These are phyloP conservation scores for Mucor mucedo DNA, from an alignment of 371 early-diverging fungal genomes.

Conservation along the genomic window DNA sequence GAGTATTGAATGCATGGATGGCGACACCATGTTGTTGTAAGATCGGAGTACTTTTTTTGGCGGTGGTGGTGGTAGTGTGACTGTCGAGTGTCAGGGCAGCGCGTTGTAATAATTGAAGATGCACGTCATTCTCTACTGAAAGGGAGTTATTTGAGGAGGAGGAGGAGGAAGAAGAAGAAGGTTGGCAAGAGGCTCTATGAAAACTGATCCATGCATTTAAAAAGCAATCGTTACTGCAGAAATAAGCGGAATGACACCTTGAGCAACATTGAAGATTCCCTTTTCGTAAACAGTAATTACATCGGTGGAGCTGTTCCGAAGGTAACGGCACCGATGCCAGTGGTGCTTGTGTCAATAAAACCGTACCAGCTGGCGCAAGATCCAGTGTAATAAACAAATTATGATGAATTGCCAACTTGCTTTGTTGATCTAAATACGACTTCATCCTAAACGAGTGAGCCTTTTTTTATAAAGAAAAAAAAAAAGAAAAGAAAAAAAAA, in stretches of 20 bases:
- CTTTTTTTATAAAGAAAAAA: neutral
- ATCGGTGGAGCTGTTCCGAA: conserved; percentile 39
- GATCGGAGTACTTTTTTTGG: neutral
- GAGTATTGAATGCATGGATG: conserved; percentile 7
- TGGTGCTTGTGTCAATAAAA: conserved; percentile 34
- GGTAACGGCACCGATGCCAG: conserved; percentile 41
- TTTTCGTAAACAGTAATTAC: conserved; percentile 45
- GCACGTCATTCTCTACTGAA: neutral
- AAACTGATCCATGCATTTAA: conserved; percentile 42
- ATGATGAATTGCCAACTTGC: conserved; percentile 6
- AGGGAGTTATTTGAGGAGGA: neutral
- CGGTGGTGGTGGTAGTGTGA: conserved; percentile 15
- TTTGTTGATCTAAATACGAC: conserved; percentile 3
- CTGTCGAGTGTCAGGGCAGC: conserved; percentile 45
- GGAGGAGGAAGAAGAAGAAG: no score
- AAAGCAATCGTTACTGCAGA: conserved; percentile 47
- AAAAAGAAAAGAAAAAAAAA: conserved; percentile 7
- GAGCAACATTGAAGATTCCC: conserved; percentile 48
- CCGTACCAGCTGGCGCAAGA: conserved; percentile 27
- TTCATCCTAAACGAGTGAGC: neutral
- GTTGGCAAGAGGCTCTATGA: conserved; percentile 36
- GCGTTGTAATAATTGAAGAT: conserved; percentile 41
- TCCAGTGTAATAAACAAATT: conserved; percentile 14
- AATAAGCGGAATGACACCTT: conserved; percentile 48
- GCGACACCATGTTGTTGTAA: neutral